Conservation (phyloP, 208 protist genomes). For the Trypanosoma congolense region DNA sequence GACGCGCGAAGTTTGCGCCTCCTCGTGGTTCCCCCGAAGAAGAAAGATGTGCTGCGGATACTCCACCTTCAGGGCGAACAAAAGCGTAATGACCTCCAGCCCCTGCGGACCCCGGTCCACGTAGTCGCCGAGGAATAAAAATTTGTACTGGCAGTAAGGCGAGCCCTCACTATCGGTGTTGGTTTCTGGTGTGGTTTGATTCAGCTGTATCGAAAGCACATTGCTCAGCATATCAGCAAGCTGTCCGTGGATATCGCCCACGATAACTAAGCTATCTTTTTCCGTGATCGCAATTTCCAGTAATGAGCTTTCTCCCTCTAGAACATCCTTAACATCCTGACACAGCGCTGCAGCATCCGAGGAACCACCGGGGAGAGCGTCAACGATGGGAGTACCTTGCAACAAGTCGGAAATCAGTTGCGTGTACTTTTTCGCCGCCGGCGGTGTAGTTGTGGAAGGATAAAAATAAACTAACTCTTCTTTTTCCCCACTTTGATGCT, state of each 20-base stretch:
- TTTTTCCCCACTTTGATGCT: neutral
- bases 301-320: conserved; percentile 45
- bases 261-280: conserved; percentile 57
- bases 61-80: conserved; percentile 81
- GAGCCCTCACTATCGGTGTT: conserved; percentile 1
- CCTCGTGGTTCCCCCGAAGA: conserved; percentile 89
- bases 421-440: conserved; percentile 45
- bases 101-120: conserved; percentile 92
- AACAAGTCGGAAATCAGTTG: conserved; percentile 64
- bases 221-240: conserved; percentile 73
- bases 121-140: conserved; percentile 98
- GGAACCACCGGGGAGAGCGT: conserved; percentile 46
- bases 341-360: conserved; percentile 50
- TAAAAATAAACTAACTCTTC: conserved; percentile 39
- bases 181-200: conserved; percentile 23
- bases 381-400: conserved; percentile 48
- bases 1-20: conserved; percentile 75
- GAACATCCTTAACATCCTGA: conserved; percentile 33
- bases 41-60: conserved; percentile 85
- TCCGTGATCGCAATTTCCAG: conserved; percentile 43
- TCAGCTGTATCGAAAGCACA: conserved; percentile 58
- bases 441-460: conserved; percentile 22
- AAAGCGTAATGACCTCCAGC: conserved; percentile 76
- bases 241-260: conserved; percentile 87
- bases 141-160: conserved; percentile 34